A percentile compares a stretch with the other conserved stretches of the same genome.
Evolutionary conservation across 345 rosid species (phyloP).

Genomic region (Populus euphratica): DNA sequence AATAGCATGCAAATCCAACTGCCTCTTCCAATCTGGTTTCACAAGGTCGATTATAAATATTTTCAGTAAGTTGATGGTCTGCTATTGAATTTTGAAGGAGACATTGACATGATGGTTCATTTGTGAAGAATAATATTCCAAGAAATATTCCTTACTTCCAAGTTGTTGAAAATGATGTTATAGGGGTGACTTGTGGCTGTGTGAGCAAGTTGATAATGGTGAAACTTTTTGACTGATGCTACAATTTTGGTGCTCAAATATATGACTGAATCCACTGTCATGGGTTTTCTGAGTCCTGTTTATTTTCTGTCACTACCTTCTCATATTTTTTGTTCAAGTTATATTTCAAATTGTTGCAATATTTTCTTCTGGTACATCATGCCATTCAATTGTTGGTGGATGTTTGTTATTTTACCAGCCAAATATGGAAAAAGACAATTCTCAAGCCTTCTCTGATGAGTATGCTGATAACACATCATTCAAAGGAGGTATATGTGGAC

Average conservation of each 20-base stretch:
- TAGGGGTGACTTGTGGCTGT: background rate
- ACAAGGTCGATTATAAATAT: background rate
- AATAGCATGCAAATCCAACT: background rate
- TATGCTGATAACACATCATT: constrained; percentile 43
- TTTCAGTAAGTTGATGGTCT: background rate
- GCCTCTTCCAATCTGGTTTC: background rate
- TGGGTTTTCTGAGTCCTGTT: too few species aligned
- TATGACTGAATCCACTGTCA: too few species aligned
- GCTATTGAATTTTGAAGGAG: too few species aligned
- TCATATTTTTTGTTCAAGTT: background rate
- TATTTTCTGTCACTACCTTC: background rate
- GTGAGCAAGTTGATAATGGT: background rate
- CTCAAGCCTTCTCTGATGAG: constrained; percentile 30
- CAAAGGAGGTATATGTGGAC: constrained; percentile 80
- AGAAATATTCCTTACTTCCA: background rate
- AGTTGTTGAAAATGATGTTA: background rate
- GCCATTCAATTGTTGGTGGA: constrained; percentile 11
- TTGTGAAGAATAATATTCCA: too few species aligned
- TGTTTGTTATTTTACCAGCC: constrained; percentile 38
- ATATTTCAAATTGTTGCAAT: background rate
- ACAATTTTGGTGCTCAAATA: too few species aligned
- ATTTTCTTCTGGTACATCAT: background rate
- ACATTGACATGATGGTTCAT: too few species aligned
- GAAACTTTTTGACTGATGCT: background rate
- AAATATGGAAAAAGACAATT: constrained; percentile 28